Conservation (phyloP, 345 rosid species). For the Citrus reticulata region DNA sequence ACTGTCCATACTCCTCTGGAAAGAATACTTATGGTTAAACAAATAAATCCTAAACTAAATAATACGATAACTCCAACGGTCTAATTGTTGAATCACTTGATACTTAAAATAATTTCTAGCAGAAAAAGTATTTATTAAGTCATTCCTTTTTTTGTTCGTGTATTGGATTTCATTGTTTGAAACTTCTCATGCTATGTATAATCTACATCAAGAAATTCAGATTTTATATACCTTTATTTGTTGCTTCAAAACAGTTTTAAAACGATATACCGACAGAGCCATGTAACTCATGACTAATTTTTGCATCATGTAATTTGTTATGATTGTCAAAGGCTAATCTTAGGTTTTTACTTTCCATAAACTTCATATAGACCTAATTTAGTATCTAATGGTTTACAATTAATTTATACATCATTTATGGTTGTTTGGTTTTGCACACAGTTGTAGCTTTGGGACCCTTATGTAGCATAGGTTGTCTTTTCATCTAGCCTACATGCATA, state of each 20-base stretch:
- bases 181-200: background rate
- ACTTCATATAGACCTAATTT: background rate
- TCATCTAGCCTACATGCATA: background rate
- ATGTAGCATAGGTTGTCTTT: background rate
- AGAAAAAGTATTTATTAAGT: too few species aligned
- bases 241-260: background rate
- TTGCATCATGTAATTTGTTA: background rate
- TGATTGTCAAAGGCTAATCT: background rate
- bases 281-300: background rate
- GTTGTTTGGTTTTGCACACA: background rate
- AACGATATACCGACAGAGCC: background rate
- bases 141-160: too few species aligned
- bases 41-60: too few species aligned
- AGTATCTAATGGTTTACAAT: background rate
- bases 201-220: background rate
- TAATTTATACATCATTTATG: background rate
- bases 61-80: too few species aligned
- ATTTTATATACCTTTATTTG: background rate
- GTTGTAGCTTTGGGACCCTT: background rate
- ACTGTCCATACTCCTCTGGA: too few species aligned
- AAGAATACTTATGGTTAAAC: too few species aligned
- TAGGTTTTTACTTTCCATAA: background rate
- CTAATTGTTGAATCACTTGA: too few species aligned
- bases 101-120: too few species aligned
- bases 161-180: background rate